These are phyloP conservation scores for Aspergillus aculeatinus DNA, from an alignment of 2,329 filamentous ascomycete genomes.

Conservation along the genomic window DNA sequence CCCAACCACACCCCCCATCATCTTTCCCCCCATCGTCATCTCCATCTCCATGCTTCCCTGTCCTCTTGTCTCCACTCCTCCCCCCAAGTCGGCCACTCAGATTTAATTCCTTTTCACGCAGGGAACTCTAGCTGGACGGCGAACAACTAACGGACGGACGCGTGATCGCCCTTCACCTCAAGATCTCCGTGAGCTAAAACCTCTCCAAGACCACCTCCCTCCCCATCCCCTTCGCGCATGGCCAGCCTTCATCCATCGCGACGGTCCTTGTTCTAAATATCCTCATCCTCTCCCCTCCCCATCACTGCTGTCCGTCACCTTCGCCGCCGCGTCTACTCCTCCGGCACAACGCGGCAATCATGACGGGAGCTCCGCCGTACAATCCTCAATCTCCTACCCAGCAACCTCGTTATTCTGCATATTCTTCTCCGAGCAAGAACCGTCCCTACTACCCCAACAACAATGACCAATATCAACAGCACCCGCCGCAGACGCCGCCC, in stretches of 20 bases:
- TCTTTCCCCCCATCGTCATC: constrained; percentile 10
- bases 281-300: neutral
- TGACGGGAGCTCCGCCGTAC: constrained; percentile 47
- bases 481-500: constrained; percentile 45
- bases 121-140: constrained; percentile 11
- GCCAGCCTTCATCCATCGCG: constrained; percentile 13
- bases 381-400: constrained; percentile 47
- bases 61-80: constrained; percentile 6
- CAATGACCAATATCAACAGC: constrained; percentile 45
- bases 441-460: constrained; percentile 40
- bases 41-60: constrained; percentile 13
- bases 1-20: constrained; percentile 6
- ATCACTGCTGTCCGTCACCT: constrained; percentile 6
- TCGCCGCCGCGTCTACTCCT: constrained; percentile 26
- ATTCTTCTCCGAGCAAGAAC: constrained; percentile 45
- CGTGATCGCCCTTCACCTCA: constrained; percentile 17
- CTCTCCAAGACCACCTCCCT: constrained; percentile 6
- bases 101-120: constrained; percentile 14
- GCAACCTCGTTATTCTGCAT: constrained; percentile 42
- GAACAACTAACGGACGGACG: constrained; percentile 15
- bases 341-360: constrained; percentile 37
- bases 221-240: constrained; percentile 17
- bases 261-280: constrained; percentile 12
- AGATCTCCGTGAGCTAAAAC: constrained; percentile 9
- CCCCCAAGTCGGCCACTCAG: constrained; percentile 9